Conservation (phyloP, 2,329 filamentous ascomycete species). For the Teratosphaeria pseudoeucalypti region DNA sequence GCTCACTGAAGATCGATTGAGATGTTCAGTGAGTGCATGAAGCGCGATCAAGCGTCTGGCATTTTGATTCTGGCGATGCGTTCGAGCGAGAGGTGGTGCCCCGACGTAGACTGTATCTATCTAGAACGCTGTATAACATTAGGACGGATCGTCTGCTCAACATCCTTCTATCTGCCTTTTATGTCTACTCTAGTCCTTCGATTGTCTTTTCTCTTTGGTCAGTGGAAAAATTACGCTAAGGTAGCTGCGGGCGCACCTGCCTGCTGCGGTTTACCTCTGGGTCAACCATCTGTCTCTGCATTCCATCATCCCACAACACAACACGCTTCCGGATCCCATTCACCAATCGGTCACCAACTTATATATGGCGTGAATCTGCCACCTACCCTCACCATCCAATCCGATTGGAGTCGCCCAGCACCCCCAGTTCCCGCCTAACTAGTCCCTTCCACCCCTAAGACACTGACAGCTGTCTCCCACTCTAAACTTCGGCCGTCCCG, state of each 20-base stretch:
- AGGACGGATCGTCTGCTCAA: not conserved
- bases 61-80: not conserved
- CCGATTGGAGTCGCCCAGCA: not conserved
- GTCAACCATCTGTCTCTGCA: no score
- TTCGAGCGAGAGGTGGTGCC: not conserved
- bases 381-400: no score
- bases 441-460: no score
- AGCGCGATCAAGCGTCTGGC: not conserved
- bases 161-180: not conserved
- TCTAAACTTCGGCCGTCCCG: not conserved
- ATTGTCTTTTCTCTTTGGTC: not conserved
- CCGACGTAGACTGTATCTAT: not conserved
- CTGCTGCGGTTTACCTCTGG: not conserved
- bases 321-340: not conserved
- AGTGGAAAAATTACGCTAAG: not conserved
- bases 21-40: not conserved
- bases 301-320: not conserved
- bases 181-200: no score
- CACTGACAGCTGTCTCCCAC: not conserved
- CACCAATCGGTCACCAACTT: not conserved
- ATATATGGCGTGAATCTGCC: no score
- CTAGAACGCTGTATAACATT: not conserved
- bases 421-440: not conserved
- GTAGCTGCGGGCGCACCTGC: not conserved
- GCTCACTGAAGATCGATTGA: constrained; percentile 95